phyloP scores from a whole-genome alignment of 495 filamentous ascomycete genomes.

The Penicillium pulvis region DNA sequence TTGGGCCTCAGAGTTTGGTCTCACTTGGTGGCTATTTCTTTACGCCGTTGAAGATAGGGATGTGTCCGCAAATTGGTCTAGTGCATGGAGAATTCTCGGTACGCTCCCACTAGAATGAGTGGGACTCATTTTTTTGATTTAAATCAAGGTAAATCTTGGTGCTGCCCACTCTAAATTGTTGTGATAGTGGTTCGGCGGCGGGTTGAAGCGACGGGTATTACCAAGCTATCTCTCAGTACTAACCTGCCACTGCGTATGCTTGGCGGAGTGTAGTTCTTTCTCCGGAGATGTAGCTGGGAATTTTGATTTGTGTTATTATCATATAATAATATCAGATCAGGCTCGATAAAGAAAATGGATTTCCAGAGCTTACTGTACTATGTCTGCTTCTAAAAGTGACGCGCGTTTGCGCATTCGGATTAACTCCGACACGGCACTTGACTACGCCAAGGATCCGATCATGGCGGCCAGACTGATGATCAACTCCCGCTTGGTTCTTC shows the following conservation, averaged over 20 bases:
- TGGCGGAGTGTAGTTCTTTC: neutral
- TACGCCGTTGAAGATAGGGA: neutral
- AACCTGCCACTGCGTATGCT: neutral
- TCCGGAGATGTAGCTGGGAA: neutral
- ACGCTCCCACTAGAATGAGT: neutral
- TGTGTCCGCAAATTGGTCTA: neutral
- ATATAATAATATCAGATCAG: neutral
- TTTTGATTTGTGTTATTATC: neutral
- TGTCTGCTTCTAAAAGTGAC: neutral
- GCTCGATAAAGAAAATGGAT: neutral
- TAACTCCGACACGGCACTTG: neutral
- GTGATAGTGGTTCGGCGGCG: neutral
- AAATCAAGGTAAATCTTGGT: neutral
- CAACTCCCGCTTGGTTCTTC: too few relatives aligned
- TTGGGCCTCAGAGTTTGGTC: neutral
- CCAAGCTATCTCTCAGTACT: neutral
- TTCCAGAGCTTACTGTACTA: neutral
- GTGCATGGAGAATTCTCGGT: neutral
- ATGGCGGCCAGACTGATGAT: neutral
- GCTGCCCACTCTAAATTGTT: slow-evolving; percentile 2
- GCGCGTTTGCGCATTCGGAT: neutral
- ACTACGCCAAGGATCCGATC: neutral
- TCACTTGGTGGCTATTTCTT: too few relatives aligned
- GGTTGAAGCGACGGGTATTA: slow-evolving; percentile 5
- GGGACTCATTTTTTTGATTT: neutral